Evolutionary conservation across 805 yeast genomes (phyloP).

Genomic region (Candida lessepsii): DNA sequence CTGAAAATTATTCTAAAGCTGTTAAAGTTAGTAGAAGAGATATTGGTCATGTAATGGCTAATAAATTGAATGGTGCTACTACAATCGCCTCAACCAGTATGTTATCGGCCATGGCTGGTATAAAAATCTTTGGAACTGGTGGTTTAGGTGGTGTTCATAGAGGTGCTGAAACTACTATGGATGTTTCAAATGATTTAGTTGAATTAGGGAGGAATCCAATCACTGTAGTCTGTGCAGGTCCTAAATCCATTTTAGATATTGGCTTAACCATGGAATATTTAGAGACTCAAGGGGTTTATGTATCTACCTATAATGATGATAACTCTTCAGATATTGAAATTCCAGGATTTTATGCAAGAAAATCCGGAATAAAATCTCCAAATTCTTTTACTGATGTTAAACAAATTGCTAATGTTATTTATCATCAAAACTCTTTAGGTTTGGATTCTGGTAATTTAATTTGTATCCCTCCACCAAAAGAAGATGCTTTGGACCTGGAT

Average conservation of each 20-base stretch:
- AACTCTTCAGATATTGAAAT: constrained; percentile 32
- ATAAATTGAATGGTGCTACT: constrained; percentile 74
- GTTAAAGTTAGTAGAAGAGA: constrained; percentile 79
- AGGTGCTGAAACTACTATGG: constrained; percentile 72
- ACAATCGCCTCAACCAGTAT: constrained; percentile 90
- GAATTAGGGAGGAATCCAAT: constrained; percentile 82
- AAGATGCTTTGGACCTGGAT: constrained; percentile 53
- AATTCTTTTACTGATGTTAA: constrained; percentile 51
- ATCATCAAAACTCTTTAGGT: constrained; percentile 44
- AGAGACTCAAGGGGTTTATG: constrained; percentile 90
- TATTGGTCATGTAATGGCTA: constrained; percentile 67
- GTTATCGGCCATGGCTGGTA: constrained; percentile 69
- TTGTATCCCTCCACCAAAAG: constrained; percentile 78
- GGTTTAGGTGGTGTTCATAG: constrained; percentile 92
- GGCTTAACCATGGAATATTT: constrained; percentile 78
- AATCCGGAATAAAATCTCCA: constrained; percentile 73
- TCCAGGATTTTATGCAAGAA: constrained; percentile 82
- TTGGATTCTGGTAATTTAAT: constrained; percentile 69
- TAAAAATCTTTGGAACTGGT: constrained; percentile 86
- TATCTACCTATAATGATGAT: constrained; percentile 59
- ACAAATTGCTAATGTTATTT: constrained; percentile 64
- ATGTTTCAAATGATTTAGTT: constrained; percentile 82
- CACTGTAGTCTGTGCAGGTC: constrained; percentile 91
- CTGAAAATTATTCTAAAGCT: constrained; percentile 35
- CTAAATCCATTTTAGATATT: constrained; percentile 81